Percentiles rank a stretch among this genome's conserved stretches.
These are phyloP conservation scores for Candolleomyces eurysporus DNA, from an alignment of 768 basidiomycete species.

Conservation along the genomic window DNA sequence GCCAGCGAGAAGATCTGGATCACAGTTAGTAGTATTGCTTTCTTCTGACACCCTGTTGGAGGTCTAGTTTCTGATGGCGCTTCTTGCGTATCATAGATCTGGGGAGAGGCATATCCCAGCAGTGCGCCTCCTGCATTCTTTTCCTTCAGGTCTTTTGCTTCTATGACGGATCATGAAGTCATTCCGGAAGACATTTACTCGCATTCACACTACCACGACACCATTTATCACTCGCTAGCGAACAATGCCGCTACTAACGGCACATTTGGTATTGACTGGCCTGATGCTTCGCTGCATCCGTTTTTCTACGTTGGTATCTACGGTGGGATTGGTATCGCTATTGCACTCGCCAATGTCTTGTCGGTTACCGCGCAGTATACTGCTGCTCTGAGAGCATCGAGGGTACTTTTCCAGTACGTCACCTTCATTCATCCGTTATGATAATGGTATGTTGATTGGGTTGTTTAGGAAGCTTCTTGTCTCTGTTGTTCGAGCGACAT, in stretches of 20 bases:
- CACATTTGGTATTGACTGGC: constrained; percentile 34
- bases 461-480: constrained; percentile 49
- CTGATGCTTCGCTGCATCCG: constrained; percentile 56
- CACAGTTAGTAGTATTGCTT: constrained; percentile 40
- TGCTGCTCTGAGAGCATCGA: constrained; percentile 52
- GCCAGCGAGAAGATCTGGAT: constrained; percentile 74
- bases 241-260: constrained; percentile 17
- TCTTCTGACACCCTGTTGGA: too few species aligned
- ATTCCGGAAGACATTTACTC: constrained; percentile 31
- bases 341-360: constrained; percentile 44
- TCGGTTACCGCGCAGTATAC: constrained; percentile 57
- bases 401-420: constrained; percentile 40
- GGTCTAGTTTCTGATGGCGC: neutral
- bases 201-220: constrained; percentile 24
- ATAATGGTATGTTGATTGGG: neutral
- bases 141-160: constrained; percentile 33
- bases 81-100: constrained; percentile 37
- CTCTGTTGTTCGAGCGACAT: constrained; percentile 76
- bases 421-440: constrained; percentile 21
- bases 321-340: constrained; percentile 54
- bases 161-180: constrained; percentile 34
- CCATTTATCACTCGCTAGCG: constrained; percentile 20
- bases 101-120: constrained; percentile 63
- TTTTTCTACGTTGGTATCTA: constrained; percentile 73
- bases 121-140: constrained; percentile 21